Base-by-base conservation (phyloP, 805 yeast species). In the Yarrowia bubula region DNA sequence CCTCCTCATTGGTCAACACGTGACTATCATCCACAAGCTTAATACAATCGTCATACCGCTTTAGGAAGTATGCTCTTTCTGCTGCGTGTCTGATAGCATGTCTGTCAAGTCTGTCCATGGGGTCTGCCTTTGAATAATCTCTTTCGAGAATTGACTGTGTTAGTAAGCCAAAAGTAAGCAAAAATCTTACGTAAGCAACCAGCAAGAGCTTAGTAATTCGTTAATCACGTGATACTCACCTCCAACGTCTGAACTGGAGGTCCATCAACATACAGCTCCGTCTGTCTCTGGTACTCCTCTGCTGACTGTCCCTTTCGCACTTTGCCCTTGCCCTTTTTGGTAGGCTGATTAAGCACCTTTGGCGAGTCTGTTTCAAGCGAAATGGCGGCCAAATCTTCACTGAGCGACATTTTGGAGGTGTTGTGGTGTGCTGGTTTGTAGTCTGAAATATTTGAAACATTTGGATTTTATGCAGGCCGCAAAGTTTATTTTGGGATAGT, bases 301-400 rank as follows among this genome's bases (percentile, higher is more conserved):
- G 84, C 85, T 0, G 87, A 71, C 72, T 91, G 97, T 0, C 86
- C 86, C 70, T 88, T 90, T 46, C 97, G 81, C 42, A 58, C 51
- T 18, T 44, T 58, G n/a, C 47, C 62, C 22, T 53, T 39, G 18
- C 39, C 48, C 11, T 43, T 43, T 37, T 58, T 58, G 18, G 50
- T 18, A 15, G 50, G 31, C 28, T 58, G 35, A 35, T 58, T 58
- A 18, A 43, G 42, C 64, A 58, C 50, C 43, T 43, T 44, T 8
- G 18, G 42, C 3, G 64, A 42, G 43, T 42, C 42, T 7, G 41
- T 13, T 13, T 43, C 64, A 31, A 55, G 28, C 10, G 61, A 39
- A 5, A 55, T 55, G 0, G 61, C 61, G 13, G 61, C 61, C 38
- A 55, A 37, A 8, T 55, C 61, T 37, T 55, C 61, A 6, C 31